phyloP scores from a whole-genome alignment of 352 stramenopile species.

The Pythium volutum region DNA sequence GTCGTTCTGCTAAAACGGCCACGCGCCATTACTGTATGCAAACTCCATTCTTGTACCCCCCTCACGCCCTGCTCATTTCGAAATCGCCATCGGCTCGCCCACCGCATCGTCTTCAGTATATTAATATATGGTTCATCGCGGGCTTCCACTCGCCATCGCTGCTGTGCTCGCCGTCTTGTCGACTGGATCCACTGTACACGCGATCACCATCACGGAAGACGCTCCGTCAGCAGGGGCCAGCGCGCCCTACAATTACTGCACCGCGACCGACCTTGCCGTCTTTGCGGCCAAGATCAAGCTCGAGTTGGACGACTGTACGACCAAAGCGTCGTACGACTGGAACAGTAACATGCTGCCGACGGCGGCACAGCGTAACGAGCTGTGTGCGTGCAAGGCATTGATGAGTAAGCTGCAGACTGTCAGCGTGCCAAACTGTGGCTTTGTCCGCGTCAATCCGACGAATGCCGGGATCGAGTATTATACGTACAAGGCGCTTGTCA shows the following conservation, averaged over 20 bases:
- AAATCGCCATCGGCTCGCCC: neutral
- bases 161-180: neutral
- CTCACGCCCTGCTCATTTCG: neutral
- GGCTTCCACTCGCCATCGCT: neutral
- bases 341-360: neutral
- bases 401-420: neutral
- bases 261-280: neutral
- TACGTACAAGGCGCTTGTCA: neutral
- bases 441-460: neutral
- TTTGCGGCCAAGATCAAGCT: neutral
- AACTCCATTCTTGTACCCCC: no score
- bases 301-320: neutral
- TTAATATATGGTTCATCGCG: neutral
- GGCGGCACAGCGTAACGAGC: neutral
- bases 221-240: no score
- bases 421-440: neutral
- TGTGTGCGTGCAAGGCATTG: constrained; percentile 1
- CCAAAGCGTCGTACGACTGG: neutral
- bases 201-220: neutral
- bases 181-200: neutral
- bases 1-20: no score
- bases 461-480: neutral
- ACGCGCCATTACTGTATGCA: no score
- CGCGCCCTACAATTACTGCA: neutral
- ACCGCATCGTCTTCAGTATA: no score